Evolutionary conservation across 2,329 filamentous ascomycete species (phyloP).

Genomic region (Calycina marina): DNA sequence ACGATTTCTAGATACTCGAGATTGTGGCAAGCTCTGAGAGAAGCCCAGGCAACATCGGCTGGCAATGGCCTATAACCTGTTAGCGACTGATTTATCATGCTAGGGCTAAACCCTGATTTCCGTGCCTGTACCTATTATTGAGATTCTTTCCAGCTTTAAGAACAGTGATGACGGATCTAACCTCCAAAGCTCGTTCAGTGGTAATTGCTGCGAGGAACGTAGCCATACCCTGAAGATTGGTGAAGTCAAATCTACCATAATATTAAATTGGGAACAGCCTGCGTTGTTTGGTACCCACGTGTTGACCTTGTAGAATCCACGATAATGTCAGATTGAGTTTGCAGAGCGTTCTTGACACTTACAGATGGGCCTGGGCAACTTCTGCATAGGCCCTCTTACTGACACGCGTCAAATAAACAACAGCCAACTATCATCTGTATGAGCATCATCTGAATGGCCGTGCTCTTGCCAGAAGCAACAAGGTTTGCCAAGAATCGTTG

Average conservation of each 20-base stretch:
- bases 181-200: constrained; percentile 3
- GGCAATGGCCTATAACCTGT: background rate
- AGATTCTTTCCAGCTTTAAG: no score
- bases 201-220: constrained; percentile 12
- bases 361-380: constrained; percentile 6
- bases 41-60: background rate
- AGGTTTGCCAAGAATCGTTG: no score
- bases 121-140: no score
- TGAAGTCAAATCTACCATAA: constrained; percentile 5
- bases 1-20: background rate
- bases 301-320: constrained; percentile 12
- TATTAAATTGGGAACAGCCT: background rate
- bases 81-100: background rate
- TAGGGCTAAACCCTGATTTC: background rate
- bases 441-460: no score
- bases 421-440: constrained; percentile 4
- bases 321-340: no score
- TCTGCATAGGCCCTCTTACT: constrained; percentile 9
- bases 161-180: constrained; percentile 2
- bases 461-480: no score
- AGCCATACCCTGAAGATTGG: background rate
- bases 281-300: constrained; percentile 1
- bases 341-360: no score
- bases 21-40: background rate
- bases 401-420: constrained; percentile 6